phyloP scores from a whole-genome alignment of 257 asterid species.

The Nicotiana obtusifolia region DNA sequence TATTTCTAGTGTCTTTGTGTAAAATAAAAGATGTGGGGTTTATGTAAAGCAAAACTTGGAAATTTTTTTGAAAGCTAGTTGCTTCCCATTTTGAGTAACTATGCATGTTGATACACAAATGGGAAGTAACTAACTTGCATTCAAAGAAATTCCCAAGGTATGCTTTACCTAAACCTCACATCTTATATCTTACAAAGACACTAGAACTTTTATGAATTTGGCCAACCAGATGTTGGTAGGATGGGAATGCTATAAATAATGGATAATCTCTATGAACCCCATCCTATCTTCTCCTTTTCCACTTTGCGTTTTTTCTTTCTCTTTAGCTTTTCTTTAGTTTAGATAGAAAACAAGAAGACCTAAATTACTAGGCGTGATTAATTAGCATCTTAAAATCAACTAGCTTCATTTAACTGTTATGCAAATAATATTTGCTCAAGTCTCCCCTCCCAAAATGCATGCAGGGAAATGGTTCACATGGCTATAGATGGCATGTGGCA shows the following conservation, averaged over 20 bases:
- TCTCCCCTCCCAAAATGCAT: conserved; percentile 11
- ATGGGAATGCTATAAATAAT: not conserved
- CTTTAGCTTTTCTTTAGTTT: not conserved
- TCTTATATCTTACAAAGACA: conserved; percentile 2
- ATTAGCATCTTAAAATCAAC: not conserved
- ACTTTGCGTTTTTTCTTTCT: not conserved
- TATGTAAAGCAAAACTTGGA: not conserved
- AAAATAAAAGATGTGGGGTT: not conserved
- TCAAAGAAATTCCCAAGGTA: not conserved
- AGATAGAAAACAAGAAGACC: conserved; percentile 1
- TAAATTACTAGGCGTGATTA: not conserved
- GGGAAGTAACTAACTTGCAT: not conserved
- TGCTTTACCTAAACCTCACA: not conserved
- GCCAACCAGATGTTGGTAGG: not conserved
- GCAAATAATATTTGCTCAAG: not conserved
- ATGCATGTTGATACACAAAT: not conserved
- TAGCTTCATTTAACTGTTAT: not conserved
- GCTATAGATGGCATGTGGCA: conserved; percentile 99
- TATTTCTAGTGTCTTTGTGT: not conserved
- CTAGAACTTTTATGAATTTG: not conserved
- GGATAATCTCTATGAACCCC: not conserved
- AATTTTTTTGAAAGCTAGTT: not conserved
- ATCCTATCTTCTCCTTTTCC: not conserved
- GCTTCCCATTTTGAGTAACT: not conserved
- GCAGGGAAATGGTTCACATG: conserved; percentile 99